phyloP scores from a whole-genome alignment of 1,139 yeast genomes.

The Diutina sp. region DNA sequence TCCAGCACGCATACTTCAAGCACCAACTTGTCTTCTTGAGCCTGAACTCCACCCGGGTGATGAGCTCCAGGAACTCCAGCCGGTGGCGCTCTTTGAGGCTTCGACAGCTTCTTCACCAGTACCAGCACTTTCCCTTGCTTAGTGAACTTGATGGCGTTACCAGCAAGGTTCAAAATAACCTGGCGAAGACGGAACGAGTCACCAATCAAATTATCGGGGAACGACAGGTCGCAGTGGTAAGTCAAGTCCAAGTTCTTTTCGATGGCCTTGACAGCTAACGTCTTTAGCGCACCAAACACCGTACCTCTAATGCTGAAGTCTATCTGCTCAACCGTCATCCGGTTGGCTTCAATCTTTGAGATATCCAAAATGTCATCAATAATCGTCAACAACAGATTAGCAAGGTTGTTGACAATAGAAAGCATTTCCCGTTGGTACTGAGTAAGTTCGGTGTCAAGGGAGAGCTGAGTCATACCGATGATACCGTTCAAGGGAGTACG shows the following conservation, averaged over 20 bases:
- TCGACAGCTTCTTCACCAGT: slow-evolving; percentile 39
- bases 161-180: slow-evolving; percentile 72
- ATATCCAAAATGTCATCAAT: slow-evolving; percentile 85
- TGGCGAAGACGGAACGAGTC: slow-evolving; percentile 80
- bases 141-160: slow-evolving; percentile 81
- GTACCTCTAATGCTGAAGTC: slow-evolving; percentile 79
- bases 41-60: not conserved
- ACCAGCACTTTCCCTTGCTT: slow-evolving; percentile 66
- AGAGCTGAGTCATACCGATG: slow-evolving; percentile 83
- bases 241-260: slow-evolving; percentile 72
- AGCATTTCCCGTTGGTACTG: slow-evolving; percentile 87
- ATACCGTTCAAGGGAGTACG: slow-evolving; percentile 90
- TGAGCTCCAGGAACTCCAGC: not conserved
- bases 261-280: slow-evolving; percentile 78
- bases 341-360: slow-evolving; percentile 82
- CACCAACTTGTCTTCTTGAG: slow-evolving; percentile 41
- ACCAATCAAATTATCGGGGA: slow-evolving; percentile 78
- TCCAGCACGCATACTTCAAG: slow-evolving; percentile 79
- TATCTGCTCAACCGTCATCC: slow-evolving; percentile 85
- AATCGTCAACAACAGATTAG: slow-evolving; percentile 70
- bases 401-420: slow-evolving; percentile 75
- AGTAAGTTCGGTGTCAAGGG: slow-evolving; percentile 74
- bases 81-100: not conserved
- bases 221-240: slow-evolving; percentile 72
- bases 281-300: slow-evolving; percentile 78